Base-by-base conservation (phyloP, 345 rosid species). In the Pseudoturritis turrita region DNA sequence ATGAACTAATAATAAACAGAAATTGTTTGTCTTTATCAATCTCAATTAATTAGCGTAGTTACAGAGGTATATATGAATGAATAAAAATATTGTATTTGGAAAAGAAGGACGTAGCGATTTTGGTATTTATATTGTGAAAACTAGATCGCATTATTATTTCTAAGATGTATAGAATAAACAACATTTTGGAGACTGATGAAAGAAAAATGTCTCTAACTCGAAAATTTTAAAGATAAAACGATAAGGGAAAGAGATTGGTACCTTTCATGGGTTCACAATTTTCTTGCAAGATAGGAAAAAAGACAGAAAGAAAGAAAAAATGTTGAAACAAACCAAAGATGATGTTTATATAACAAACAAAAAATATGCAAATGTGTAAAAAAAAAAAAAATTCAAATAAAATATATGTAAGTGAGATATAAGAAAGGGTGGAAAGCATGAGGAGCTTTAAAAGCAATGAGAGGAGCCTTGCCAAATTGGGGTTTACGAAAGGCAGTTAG, bases 391-490 rank as follows among this genome's bases (percentile, higher is more conserved):
- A 33, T 6, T 46, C 10, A 31, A 50, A 50, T n/a, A 56, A 43
- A 19, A 6, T 15, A 23, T 2, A 60, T 31, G 44, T 31, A 23
- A 67, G 12, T 60, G 59, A 60, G 59, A 40, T 1, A 0, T 28
- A 40, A 40, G 68, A 58, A 43, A 75, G 62, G 46, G 41, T 68
- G 74, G 69, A 75, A 75, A 68, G 74, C 74, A 68, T 75, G 78
- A 51, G 49, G 78, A 49, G 66, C 43, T 55, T 64, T 14, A 21
- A 74, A 67, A 10, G 54, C 53, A 67, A 57, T 66, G 77, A 57
- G 72, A 74, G 72, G 61, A 67, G 78, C 63, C 78, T 74, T 67
- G 68, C 62, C 73, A 60, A 44, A 67, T 51, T 74, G 40, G 73
- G 73, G 41, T 41, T 67, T 57, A 28, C 39, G 55, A 36, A 44